Evolutionary conservation across 148 eudicot genomes (phyloP), one percentile per base, ranked within the genome.

Genomic region (Camellia sinensis): DNA sequence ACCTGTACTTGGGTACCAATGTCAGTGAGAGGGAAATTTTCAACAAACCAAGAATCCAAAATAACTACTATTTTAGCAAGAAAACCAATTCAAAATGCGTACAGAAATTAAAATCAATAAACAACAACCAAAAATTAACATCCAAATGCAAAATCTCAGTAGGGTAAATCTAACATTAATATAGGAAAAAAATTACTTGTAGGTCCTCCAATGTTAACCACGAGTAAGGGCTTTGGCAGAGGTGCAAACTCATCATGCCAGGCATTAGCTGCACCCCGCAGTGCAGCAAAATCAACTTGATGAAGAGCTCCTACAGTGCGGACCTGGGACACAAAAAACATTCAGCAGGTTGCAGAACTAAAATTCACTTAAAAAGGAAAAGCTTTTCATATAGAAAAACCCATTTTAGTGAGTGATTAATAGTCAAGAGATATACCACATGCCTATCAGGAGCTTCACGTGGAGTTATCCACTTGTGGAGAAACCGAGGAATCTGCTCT

Each of bases 181-280:
- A 77, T 22, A 77, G 14, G 12, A 79, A 62, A 75, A 66, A 75
- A 65, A 54, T 48, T 90, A 96, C 99, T 86, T 93, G 98, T 88
- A 41, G 99, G 98, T 43, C 99, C 99, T 75, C 99, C 99, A 74
- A 96, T 84, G 79, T 90, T 96, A 77, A 96, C 99, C 70, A 96
- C 99, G 21, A 96, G 91, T 86, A 96, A 88, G 29, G 99, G 99
- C 82, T 89, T 93, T 22, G 95, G 89, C 76, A 96, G 78, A 77
- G 91, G 82, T 69, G 94, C 93, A 86, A 96, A 90, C 90, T 93
- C 99, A 73, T 96, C 92, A 78, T 96, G 99, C 99, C 99, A 96
- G 54, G 89, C 65, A 70, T 74, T 90, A 48, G 99, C 99, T 46
- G 95, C 98, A 89, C 84, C 85, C 48, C 98, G 87, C 17, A 96